Percentiles rank a stretch among this genome's conserved stretches.
Evolutionary conservation across 1,284 basidiomycete species (phyloP).

Genomic region (Peniophora sp.): DNA sequence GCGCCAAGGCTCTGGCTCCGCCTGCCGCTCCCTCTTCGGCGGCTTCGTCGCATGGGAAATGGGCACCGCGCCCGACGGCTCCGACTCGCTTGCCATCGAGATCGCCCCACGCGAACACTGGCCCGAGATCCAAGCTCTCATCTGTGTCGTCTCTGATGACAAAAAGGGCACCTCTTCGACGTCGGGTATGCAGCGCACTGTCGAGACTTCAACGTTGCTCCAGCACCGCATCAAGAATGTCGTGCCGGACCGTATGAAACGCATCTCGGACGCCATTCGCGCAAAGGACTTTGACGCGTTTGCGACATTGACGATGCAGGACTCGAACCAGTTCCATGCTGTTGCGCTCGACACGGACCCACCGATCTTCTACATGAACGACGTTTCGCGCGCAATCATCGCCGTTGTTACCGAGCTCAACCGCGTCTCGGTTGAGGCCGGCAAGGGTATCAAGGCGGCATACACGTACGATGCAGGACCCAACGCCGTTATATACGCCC

Average conservation of each 20-base stretch:
- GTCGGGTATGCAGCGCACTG: constrained; percentile 94
- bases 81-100: constrained; percentile 85
- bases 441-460: constrained; percentile 73
- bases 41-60: constrained; percentile 97
- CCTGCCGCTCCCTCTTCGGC: constrained; percentile 94
- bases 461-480: constrained; percentile 99
- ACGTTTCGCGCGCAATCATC: constrained; percentile 85
- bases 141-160: constrained; percentile 93
- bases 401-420: constrained; percentile 90
- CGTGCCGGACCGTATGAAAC: constrained; percentile 84
- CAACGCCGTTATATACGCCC: constrained; percentile 96
- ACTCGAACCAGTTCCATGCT: constrained; percentile 98
- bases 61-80: constrained; percentile 63
- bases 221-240: constrained; percentile 84
- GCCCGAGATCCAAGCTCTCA: constrained; percentile 94
- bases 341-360: constrained; percentile 95
- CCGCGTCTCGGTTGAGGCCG: constrained; percentile 60
- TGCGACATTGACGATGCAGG: constrained; percentile 89
- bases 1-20: constrained; percentile 95
- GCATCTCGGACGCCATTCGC: constrained; percentile 77
- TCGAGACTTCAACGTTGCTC: constrained; percentile 85
- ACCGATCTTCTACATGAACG: constrained; percentile 99
- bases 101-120: constrained; percentile 85
- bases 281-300: constrained; percentile 84
- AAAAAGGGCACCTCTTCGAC: constrained; percentile 98